Conservation (phyloP, 164 flowering plant genomes). For the Liriodendron chinense region DNA sequence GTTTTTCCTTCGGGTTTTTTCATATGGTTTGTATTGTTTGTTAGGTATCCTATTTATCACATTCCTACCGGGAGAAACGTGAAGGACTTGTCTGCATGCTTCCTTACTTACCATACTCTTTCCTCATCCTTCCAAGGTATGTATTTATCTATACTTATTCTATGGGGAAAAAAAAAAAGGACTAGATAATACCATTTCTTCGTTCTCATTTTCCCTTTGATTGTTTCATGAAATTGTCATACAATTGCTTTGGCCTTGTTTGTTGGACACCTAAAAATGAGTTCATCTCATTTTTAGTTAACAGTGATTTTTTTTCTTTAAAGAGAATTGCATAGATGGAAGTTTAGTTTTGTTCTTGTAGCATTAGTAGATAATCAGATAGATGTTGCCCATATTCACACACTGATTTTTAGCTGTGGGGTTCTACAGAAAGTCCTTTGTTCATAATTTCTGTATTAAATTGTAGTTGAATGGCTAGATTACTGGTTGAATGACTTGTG, state of each 20-base stretch:
- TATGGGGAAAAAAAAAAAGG: neutral
- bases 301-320: too few species aligned
- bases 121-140: slow-evolving; percentile 67
- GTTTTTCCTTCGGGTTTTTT: neutral
- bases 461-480: neutral
- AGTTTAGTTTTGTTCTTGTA: too few species aligned
- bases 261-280: too few species aligned
- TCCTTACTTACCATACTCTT: slow-evolving; percentile 64
- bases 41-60: slow-evolving; percentile 72
- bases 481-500: neutral
- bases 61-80: slow-evolving; percentile 39
- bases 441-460: too few species aligned
- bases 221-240: neutral
- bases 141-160: neutral
- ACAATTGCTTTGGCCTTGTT: neutral
- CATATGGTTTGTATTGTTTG: neutral
- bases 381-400: neutral
- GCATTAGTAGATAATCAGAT: too few species aligned
- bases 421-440: neutral
- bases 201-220: neutral
- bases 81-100: slow-evolving; percentile 53
- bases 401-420: neutral
- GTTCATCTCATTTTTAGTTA: too few species aligned
- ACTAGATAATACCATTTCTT: neutral
- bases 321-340: too few species aligned